Conservation (phyloP, 495 filamentous ascomycete genomes). For the Barbatosphaeria neglecta region DNA sequence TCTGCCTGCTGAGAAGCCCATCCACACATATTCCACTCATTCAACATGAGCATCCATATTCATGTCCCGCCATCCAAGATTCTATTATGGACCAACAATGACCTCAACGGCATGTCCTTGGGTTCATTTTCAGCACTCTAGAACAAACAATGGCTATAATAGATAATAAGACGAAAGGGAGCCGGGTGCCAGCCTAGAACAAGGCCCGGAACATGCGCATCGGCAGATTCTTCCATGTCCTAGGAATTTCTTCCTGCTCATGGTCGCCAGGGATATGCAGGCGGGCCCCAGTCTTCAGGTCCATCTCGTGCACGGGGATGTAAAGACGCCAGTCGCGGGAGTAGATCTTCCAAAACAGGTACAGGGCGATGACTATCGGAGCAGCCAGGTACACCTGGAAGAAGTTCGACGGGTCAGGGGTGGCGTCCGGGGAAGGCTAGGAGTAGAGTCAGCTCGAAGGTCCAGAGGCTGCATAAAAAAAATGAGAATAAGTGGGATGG, state of each 20-base stretch:
- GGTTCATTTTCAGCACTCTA: too few species aligned
- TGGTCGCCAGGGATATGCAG: conserved; percentile 10
- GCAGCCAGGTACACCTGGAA: conserved; percentile 53
- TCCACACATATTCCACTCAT: not conserved
- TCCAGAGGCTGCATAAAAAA: not conserved
- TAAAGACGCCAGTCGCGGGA: conserved; percentile 64
- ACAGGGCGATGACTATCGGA: conserved; percentile 41
- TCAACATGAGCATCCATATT: not conserved
- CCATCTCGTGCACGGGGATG: conserved; percentile 30
- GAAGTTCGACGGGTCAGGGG: conserved; percentile 41
- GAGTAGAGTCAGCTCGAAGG: conserved; percentile 6
- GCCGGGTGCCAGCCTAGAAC: conserved; percentile 11
- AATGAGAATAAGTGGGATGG: too few species aligned
- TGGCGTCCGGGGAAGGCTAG: conserved; percentile 42
- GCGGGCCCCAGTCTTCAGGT: conserved; percentile 22
- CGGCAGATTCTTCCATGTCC: conserved; percentile 23
- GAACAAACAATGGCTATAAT: not conserved
- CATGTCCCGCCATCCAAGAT: not conserved
- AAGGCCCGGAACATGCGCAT: conserved; percentile 16
- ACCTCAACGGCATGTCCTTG: too few species aligned
- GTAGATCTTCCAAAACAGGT: conserved; percentile 32
- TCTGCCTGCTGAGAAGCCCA: not conserved
- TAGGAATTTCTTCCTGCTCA: conserved; percentile 5
- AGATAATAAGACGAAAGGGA: not conserved
- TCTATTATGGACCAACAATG: not conserved